These are phyloP conservation scores for Septoria linicola DNA, from an alignment of 2,329 filamentous ascomycete species.

Conservation along the genomic window DNA sequence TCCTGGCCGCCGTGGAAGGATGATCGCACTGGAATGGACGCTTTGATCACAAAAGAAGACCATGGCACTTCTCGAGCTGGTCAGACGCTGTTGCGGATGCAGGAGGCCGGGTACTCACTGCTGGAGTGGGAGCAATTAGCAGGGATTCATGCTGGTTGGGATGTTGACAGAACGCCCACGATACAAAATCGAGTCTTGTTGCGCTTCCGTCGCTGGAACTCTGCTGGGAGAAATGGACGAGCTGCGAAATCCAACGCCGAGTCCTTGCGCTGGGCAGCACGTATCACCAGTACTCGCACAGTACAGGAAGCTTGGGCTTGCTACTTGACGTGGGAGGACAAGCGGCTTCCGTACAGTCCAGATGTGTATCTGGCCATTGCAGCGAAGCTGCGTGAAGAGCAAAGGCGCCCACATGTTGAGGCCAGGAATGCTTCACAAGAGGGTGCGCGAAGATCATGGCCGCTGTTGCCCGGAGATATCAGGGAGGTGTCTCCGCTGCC, in stretches of 20 bases:
- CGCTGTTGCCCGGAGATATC: slow-evolving; percentile 59
- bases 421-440: neutral
- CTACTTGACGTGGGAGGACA: slow-evolving; percentile 57
- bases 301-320: slow-evolving; percentile 65
- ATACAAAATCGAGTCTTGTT: slow-evolving; percentile 58
- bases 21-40: slow-evolving; percentile 60
- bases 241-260: neutral
- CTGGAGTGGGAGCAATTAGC: slow-evolving; percentile 55
- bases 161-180: slow-evolving; percentile 61
- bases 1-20: slow-evolving; percentile 68
- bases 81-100: slow-evolving; percentile 56
- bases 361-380: slow-evolving; percentile 58
- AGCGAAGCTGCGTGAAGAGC: slow-evolving; percentile 51
- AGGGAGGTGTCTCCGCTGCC: slow-evolving; percentile 56
- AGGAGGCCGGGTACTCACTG: slow-evolving; percentile 57
- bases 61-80: slow-evolving; percentile 59
- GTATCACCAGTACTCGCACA: slow-evolving; percentile 60
- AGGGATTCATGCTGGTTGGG: slow-evolving; percentile 60
- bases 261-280: slow-evolving; percentile 52
- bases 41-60: slow-evolving; percentile 55
- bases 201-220: slow-evolving; percentile 20
- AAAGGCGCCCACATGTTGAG: slow-evolving; percentile 7
- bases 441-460: slow-evolving; percentile 22
- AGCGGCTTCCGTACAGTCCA: slow-evolving; percentile 38
- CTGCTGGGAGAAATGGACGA: neutral